Conservation (phyloP, 169 alveolate genomes). For the Hepatocystis sp. region DNA sequence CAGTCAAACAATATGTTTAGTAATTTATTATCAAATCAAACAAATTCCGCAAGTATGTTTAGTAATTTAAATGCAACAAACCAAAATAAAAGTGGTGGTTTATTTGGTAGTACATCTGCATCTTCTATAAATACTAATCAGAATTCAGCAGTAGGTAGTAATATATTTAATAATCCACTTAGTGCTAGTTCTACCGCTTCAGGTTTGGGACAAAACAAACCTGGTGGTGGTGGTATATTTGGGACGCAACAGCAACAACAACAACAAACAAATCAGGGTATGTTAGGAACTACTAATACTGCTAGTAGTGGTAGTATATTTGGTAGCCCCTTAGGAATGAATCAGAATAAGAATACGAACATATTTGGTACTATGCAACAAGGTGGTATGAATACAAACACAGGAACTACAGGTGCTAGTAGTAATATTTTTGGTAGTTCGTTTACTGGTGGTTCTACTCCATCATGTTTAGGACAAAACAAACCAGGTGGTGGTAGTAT, state of each 20-base stretch:
- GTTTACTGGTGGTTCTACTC: neutral
- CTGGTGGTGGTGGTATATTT: too few species aligned
- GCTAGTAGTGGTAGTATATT: too few species aligned
- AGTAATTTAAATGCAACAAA: neutral
- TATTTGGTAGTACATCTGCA: neutral
- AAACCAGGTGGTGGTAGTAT: too few species aligned
- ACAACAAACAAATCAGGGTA: slow-evolving; percentile 25
- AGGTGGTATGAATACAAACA: too few species aligned
- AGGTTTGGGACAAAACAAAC: neutral
- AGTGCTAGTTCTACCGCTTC: neutral
- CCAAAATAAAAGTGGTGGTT: neutral
- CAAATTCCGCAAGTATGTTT: slow-evolving; percentile 20
- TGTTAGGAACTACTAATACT: too few species aligned
- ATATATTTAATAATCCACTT: neutral
- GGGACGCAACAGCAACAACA: slow-evolving; percentile 18
- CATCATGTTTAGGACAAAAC: neutral
- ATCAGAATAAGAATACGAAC: too few species aligned
- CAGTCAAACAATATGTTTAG: slow-evolving; percentile 54
- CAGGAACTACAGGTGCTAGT: neutral
- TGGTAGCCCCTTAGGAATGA: neutral
- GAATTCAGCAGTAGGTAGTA: neutral
- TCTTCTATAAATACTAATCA: neutral
- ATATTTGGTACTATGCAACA: too few species aligned
- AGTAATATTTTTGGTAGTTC: neutral
- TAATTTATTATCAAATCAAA: slow-evolving; percentile 35